Conservation (phyloP, 1,139 yeast species). For the Lodderomyces beijingensis region DNA sequence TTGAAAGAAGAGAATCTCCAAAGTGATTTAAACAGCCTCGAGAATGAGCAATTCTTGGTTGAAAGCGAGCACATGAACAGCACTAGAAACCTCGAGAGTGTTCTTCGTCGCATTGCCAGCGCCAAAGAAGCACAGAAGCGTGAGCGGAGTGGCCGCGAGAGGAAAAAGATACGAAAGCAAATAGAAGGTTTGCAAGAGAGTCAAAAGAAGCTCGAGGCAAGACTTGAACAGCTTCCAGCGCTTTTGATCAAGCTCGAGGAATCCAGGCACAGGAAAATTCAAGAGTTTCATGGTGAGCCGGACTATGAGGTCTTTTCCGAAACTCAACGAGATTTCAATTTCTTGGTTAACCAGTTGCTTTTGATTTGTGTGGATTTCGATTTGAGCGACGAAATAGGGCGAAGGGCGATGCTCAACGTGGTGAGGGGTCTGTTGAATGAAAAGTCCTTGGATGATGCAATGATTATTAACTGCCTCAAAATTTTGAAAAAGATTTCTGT, state of each 20-base stretch:
- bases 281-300: conserved; percentile 1
- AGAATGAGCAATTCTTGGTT: conserved; percentile 11
- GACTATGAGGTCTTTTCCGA: conserved; percentile 21
- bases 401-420: conserved; percentile 73
- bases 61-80: conserved; percentile 12
- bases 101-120: neutral
- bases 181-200: neutral
- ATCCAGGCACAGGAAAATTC: neutral
- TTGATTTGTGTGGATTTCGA: conserved; percentile 69
- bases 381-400: conserved; percentile 87
- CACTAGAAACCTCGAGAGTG: neutral
- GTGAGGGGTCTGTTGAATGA: conserved; percentile 59
- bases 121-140: no score
- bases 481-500: conserved; percentile 70
- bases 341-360: conserved; percentile 70
- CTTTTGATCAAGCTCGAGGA: neutral
- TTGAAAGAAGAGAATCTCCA: conserved; percentile 12
- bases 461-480: conserved; percentile 37
- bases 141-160: neutral
- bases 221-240: neutral
- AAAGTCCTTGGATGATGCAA: conserved; percentile 19
- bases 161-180: neutral
- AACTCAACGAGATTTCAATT: conserved; percentile 58
- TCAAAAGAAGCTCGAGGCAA: neutral
- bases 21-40: conserved; percentile 10